Evolutionary conservation across 2,329 filamentous ascomycete species (phyloP), one percentile per base, ranked within the genome.

Genomic region (Alternaria postmessia): DNA sequence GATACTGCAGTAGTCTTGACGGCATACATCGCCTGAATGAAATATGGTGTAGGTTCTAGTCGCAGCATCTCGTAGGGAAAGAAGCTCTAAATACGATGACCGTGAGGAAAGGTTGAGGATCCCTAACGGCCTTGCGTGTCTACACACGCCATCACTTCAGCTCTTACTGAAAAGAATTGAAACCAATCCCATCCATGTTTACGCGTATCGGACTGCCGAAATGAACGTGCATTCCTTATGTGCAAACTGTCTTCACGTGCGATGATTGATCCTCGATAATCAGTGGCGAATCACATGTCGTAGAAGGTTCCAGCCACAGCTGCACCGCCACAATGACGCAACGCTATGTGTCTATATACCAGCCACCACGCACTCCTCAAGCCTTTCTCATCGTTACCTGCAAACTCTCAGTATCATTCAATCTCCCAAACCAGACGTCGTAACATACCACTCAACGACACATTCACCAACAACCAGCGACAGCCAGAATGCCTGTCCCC

Each of bases 301-400:
- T 49, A 30, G 59, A 68, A 72, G 32, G 7, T 68, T 70, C 66
- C 57, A 66, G 66, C 69, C 68, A 69, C 65, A 69, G 11, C 6
- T 60, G 67, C 69, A 72, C 68, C 49, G 71, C 70, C 71, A 73
- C 70, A 63, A 68, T 72, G 68, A 72, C 67, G 64, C 61, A 65
- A 49, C 24, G n/a, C 32, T 11, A 26, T n/a, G 18, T 38, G 22
- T 44, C n/a, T 42, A 41, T 48, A 60, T 51, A 56, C 11, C 6
- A 28, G 14, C 39, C 28, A 26, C 24, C 24, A 43, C 38, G 14
- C 30, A 14, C 20, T 11, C 32, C 46, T 18, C 16, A 16, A 30
- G 24, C 6, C 8, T 7, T 3, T 39, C 22, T 14, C 24, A 34
- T 44, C 28, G 9, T 20, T 30, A 51, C 34, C 38, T 3, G 47